Evolutionary conservation across 2,329 filamentous ascomycete species (phyloP).

Genomic region (Colletotrichum tamarilloi): DNA sequence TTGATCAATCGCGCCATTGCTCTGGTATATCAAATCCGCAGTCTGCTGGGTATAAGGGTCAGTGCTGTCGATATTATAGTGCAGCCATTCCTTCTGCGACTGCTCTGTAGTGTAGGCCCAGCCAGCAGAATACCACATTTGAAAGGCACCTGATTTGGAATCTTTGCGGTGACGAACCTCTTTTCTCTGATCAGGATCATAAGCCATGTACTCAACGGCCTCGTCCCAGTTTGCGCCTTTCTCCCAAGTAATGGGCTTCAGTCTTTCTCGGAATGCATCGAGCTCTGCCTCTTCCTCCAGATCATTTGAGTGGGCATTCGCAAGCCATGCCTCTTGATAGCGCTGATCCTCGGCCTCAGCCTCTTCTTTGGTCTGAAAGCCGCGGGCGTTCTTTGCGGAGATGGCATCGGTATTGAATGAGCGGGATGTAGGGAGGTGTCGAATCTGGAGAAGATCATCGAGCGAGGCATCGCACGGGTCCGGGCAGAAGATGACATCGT

Average conservation of each 20-base stretch:
- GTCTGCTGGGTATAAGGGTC: conserved; percentile 23
- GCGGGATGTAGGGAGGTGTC: conserved; percentile 5
- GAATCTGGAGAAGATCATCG: background rate
- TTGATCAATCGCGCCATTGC: conserved; percentile 36
- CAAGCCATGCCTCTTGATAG: background rate
- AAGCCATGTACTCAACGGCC: conserved; percentile 11
- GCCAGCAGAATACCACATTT: conserved; percentile 11
- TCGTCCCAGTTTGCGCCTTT: conserved; percentile 18
- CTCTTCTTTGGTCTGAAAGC: conserved; percentile 10
- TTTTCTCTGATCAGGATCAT: conserved; percentile 17
- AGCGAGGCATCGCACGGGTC: conserved; percentile 23
- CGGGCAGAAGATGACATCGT: background rate
- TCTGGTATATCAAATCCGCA: conserved; percentile 38
- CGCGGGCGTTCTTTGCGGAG: background rate
- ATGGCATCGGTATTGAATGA: conserved; percentile 2
- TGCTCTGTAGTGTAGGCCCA: conserved; percentile 11
- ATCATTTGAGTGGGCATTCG: background rate
- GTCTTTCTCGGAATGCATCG: conserved; percentile 6
- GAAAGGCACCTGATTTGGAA: conserved; percentile 22
- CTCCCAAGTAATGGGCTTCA: conserved; percentile 27
- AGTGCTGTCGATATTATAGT: conserved; percentile 31
- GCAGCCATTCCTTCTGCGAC: conserved; percentile 27
- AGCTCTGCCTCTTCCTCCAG: background rate
- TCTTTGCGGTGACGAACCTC: conserved; percentile 19
- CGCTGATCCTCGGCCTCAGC: background rate